Conservation (phyloP, 441 rosid species). For the Mallotus japonicus region DNA sequence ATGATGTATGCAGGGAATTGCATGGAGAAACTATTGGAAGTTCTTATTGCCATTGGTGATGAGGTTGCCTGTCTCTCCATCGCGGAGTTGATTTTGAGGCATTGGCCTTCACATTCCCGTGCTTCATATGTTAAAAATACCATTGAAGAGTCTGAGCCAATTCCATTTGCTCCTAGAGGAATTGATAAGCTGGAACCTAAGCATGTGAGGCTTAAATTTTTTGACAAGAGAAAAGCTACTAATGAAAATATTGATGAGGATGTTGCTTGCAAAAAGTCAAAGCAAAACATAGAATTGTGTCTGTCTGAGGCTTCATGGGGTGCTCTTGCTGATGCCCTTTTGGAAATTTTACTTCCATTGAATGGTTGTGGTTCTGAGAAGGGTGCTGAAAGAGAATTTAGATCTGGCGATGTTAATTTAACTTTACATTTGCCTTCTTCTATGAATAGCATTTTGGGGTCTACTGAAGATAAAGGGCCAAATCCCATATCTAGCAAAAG, state of each 20-base stretch:
- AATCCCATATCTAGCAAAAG: constrained; percentile 39
- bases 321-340: constrained; percentile 61
- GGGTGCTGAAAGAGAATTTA: constrained; percentile 27
- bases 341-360: constrained; percentile 67
- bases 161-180: constrained; percentile 92
- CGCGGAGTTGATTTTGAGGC: constrained; percentile 91
- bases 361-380: constrained; percentile 37
- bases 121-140: constrained; percentile 81
- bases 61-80: constrained; percentile 97
- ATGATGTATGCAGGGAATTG: constrained; percentile 75
- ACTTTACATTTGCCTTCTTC: constrained; percentile 44
- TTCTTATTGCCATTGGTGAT: constrained; percentile 98
- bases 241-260: constrained; percentile 49
- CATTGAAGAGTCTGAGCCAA: constrained; percentile 72
- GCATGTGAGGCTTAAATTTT: constrained; percentile 83
- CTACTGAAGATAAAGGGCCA: constrained; percentile 43
- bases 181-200: constrained; percentile 92
- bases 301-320: constrained; percentile 75
- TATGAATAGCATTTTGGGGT: constrained; percentile 41
- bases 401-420: constrained; percentile 82
- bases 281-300: constrained; percentile 51
- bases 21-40: constrained; percentile 99
- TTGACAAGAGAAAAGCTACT: constrained; percentile 78
- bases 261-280: constrained; percentile 54
- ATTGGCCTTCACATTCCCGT: constrained; percentile 99